Evolutionary conservation across 163 green algal genomes (phyloP), one percentile per base, ranked within the genome.

Genomic region (Scenedesmus sp.): DNA sequence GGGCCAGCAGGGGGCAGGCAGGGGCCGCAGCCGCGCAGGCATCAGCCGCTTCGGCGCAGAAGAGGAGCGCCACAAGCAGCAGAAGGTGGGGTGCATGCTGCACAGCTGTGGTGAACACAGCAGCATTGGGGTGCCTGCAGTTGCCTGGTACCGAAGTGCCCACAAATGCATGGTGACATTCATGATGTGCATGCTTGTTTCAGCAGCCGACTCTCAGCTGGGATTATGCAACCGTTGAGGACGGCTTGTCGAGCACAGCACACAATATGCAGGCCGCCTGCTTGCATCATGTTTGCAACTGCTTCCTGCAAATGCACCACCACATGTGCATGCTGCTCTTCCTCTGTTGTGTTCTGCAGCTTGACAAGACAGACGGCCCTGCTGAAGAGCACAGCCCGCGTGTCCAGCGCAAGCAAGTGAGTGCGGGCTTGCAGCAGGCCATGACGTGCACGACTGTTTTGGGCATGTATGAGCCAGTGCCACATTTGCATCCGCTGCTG

Each of bases 31-130:
- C 70, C 20, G 70, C 12, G 23, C 70, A 79, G 70, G 70, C 23
- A 79, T 79, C 20, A 79, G 70, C 70, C 70, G 70, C 70, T 79
- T 79, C 13, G 23, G 70, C 23, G 70, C 70, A 79, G 70, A 79
- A 23, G 70, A 79, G 70, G 70, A 79, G 70, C 70, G 70, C 23
- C 23, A 79, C 23, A 79, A 79, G 70, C 70, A 79, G 20, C 46
- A 79, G 5, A 16, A 79, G 70, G 70, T 79, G 70, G 3, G 23
- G 4, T 79, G 70, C 70, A 52, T 52, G 70, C 70, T 79, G 3
- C 3, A 18, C 70, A 13, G 12, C 1, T 18, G 2, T 18, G 6
- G 66, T 16, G 2, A 26, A 18, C 62, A 20, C 62, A 70, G 16
- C 26, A 46, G 66, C 66, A 76, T 76, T 16, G 66, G 9, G 23